Conservation (phyloP, 306 rosid genomes). For the Castanopsis chinensis region DNA sequence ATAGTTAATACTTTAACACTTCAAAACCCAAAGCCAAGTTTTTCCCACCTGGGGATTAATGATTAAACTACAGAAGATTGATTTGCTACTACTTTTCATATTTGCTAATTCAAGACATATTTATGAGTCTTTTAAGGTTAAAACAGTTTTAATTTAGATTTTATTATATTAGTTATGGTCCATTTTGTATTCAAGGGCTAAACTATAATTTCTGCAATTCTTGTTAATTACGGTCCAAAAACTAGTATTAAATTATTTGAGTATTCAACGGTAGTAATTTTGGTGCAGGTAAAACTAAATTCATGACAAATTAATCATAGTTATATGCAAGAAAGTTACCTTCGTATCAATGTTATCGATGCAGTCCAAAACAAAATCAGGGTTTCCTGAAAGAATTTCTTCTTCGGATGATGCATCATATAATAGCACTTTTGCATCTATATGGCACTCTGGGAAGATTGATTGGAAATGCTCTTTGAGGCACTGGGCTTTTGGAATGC, state of each 20-base stretch:
- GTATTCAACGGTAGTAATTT: background rate
- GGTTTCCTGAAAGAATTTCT: slow-evolving; percentile 85
- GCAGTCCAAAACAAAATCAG: slow-evolving; percentile 91
- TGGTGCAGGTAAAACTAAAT: background rate
- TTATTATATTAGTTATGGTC: too few relatives aligned
- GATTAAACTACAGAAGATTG: too few relatives aligned
- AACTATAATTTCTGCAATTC: too few relatives aligned
- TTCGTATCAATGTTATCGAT: slow-evolving; percentile 95
- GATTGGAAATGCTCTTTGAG: slow-evolving; percentile 84
- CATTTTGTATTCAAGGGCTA: too few relatives aligned
- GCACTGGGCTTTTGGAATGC: slow-evolving; percentile 91
- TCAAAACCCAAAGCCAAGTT: too few relatives aligned
- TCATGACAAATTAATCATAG: background rate
- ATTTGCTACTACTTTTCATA: too few relatives aligned
- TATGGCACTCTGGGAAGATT: slow-evolving; percentile 86
- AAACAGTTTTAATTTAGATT: too few relatives aligned
- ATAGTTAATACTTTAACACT: too few relatives aligned
- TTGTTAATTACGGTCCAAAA: background rate
- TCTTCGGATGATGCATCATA: slow-evolving; percentile 90
- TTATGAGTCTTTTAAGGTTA: too few relatives aligned
- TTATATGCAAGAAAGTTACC: slow-evolving; percentile 39
- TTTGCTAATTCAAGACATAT: too few relatives aligned
- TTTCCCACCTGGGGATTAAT: too few relatives aligned
- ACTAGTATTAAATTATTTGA: background rate
- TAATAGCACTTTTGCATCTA: slow-evolving; percentile 80